These are phyloP conservation scores for Whalleya microplaca DNA, from an alignment of 2,329 filamentous ascomycete species.

Conservation along the genomic window DNA sequence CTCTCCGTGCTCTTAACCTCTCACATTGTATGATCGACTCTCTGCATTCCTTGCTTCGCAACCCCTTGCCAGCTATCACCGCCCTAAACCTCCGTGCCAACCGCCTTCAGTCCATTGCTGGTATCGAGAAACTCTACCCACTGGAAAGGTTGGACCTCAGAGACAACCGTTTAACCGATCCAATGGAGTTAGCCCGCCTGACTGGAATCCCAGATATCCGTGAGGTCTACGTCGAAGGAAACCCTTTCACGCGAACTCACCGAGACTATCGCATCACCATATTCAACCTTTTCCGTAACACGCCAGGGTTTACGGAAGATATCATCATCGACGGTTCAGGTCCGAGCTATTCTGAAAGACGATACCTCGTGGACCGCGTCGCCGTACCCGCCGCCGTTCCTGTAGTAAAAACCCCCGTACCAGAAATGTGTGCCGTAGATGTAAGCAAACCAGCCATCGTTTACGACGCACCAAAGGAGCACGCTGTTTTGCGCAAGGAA, in stretches of 20 bases:
- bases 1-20: conserved; percentile 88
- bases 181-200: conserved; percentile 84
- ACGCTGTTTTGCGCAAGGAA: conserved; percentile 62
- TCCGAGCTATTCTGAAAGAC: conserved; percentile 83
- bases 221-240: conserved; percentile 90
- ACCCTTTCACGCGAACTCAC: conserved; percentile 89
- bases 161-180: conserved; percentile 90
- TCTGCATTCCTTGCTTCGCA: conserved; percentile 82
- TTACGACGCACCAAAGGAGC: conserved; percentile 54
- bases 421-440: conserved; percentile 65
- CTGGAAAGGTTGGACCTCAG: conserved; percentile 88
- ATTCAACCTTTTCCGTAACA: conserved; percentile 93
- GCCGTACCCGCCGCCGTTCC: conserved; percentile 77
- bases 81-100: conserved; percentile 91
- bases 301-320: conserved; percentile 88
- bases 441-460: conserved; percentile 70
- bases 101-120: conserved; percentile 82
- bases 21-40: conserved; percentile 98
- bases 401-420: conserved; percentile 70
- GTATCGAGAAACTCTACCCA: conserved; percentile 85
- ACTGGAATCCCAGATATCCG: conserved; percentile 89
- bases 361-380: conserved; percentile 79
- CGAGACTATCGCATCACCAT: conserved; percentile 84
- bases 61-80: conserved; percentile 89
- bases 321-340: conserved; percentile 84